Evolutionary conservation across 371 early-diverging fungal species (phyloP).

Genomic region (Mortierella sp.): DNA sequence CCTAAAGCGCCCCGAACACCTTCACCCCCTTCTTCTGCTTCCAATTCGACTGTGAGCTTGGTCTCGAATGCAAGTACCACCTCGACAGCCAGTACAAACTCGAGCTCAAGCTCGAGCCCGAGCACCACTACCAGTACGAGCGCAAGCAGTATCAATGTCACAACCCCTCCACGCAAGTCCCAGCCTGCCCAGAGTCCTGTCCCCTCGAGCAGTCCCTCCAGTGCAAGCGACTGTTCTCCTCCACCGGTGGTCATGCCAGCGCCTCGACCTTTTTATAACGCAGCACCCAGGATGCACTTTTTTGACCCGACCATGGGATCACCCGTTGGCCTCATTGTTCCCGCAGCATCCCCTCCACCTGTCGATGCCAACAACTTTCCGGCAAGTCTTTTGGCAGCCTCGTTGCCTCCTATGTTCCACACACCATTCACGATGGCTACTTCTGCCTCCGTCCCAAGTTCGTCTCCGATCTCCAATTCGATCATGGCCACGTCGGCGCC

Average conservation of each 20-base stretch:
- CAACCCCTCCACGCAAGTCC: background rate
- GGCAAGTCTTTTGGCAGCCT: slow-evolving; percentile 20
- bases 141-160: background rate
- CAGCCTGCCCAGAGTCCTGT: too few relatives aligned
- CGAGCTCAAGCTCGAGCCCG: background rate
- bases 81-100: too few relatives aligned
- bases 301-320: too few relatives aligned
- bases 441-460: background rate
- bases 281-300: too few relatives aligned
- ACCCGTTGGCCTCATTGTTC: background rate
- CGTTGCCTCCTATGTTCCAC: slow-evolving; percentile 26
- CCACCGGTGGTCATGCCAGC: too few relatives aligned
- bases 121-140: background rate
- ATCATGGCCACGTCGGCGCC: too few relatives aligned
- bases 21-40: background rate
- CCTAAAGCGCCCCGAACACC: background rate
- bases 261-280: too few relatives aligned
- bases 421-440: background rate
- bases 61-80: background rate
- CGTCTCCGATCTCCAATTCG: too few relatives aligned
- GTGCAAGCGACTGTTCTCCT: too few relatives aligned
- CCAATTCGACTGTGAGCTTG: background rate
- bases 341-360: background rate
- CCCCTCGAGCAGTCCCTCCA: too few relatives aligned
- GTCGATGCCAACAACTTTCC: background rate